Conservation (phyloP, 805 yeast genomes). For the Kuraishia capsulata region DNA sequence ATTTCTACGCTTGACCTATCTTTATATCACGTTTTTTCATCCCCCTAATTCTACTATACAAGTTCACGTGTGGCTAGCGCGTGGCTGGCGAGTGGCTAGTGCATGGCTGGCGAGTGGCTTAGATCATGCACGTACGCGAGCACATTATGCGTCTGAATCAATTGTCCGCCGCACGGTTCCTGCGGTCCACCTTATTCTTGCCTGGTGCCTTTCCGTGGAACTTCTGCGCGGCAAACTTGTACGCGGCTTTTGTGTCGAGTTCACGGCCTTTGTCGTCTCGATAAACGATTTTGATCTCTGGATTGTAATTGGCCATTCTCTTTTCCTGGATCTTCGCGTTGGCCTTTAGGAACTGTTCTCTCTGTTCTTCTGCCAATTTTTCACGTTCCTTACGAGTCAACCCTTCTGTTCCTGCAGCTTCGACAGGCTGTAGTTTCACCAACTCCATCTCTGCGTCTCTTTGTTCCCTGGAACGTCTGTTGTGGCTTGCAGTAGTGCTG, state of each 20-base stretch:
- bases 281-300: constrained; percentile 45
- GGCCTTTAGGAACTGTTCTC: neutral
- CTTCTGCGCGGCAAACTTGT: constrained; percentile 64
- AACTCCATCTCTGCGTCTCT: constrained; percentile 4
- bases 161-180: too few species aligned
- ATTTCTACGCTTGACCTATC: too few species aligned
- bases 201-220: constrained; percentile 72
- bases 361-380: constrained; percentile 2
- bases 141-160: too few species aligned
- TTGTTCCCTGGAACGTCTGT: constrained; percentile 7
- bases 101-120: too few species aligned
- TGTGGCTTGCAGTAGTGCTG: constrained; percentile 2
- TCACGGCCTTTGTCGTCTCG: constrained; percentile 55
- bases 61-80: too few species aligned
- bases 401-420: constrained; percentile 4
- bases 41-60: too few species aligned
- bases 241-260: constrained; percentile 61
- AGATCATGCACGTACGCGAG: too few species aligned
- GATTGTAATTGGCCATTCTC: constrained; percentile 26
- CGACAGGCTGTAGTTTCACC: constrained; percentile 4
- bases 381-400: constrained; percentile 1
- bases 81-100: too few species aligned
- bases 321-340: constrained; percentile 7
- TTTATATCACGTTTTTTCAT: too few species aligned
- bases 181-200: too few species aligned